Conservation (phyloP, 257 asterid species). For the Solanum dulcamara region DNA sequence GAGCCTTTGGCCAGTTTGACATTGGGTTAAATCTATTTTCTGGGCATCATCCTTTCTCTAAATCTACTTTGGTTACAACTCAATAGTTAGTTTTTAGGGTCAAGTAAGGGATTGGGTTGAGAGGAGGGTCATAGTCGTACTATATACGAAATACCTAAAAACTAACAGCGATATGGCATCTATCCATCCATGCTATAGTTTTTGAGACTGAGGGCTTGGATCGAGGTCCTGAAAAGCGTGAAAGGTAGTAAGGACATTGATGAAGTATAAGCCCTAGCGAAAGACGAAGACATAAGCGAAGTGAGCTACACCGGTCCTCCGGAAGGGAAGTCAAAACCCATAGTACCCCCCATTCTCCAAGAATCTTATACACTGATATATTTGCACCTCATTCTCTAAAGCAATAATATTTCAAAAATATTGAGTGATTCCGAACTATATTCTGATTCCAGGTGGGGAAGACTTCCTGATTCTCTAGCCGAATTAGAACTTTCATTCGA, state of each 20-base stretch:
- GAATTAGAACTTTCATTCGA: too few species aligned
- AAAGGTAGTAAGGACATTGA: background rate
- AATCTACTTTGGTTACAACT: too few species aligned
- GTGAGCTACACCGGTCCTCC: background rate
- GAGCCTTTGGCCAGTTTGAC: background rate
- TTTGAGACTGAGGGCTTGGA: background rate
- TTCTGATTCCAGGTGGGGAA: too few species aligned
- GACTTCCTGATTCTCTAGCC: too few species aligned
- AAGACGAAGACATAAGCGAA: background rate
- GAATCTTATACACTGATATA: too few species aligned
- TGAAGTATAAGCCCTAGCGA: background rate
- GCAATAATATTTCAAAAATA: too few species aligned
- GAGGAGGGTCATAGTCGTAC: background rate
- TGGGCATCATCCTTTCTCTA: background rate
- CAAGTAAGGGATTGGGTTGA: background rate
- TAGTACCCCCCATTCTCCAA: too few species aligned
- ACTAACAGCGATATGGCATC: background rate
- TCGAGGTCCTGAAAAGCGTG: too few species aligned
- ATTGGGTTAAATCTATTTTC: background rate
- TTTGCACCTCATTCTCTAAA: too few species aligned
- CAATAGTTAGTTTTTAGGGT: too few species aligned
- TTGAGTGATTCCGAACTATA: too few species aligned
- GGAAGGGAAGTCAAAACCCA: background rate
- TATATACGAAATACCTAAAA: background rate
- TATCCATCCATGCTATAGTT: background rate